These are phyloP conservation scores for Melaleuca alternifolia DNA, from an alignment of 345 rosid species.

Conservation along the genomic window DNA sequence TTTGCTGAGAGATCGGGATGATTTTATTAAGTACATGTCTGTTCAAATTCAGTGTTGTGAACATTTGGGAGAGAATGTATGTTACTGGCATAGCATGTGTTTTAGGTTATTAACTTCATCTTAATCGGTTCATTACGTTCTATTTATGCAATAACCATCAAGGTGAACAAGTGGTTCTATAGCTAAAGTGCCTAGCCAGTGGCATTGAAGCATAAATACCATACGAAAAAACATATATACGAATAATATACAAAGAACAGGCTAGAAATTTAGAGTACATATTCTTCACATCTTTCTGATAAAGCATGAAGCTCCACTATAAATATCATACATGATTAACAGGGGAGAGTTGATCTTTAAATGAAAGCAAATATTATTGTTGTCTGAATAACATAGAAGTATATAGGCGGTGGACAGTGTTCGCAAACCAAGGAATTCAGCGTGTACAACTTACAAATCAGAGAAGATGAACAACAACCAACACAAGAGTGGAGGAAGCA, in stretches of 20 bases:
- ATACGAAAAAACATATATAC: too few species aligned
- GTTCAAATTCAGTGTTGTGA: neutral
- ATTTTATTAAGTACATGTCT: neutral
- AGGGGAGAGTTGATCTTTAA: neutral
- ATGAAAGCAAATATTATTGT: neutral
- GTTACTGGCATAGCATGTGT: neutral
- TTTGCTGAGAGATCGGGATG: neutral
- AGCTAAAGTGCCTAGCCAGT: neutral
- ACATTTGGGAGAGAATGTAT: neutral
- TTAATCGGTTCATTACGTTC: neutral
- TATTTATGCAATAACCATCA: too few species aligned
- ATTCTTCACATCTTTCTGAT: neutral
- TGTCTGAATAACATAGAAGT: too few species aligned
- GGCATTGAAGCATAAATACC: neutral
- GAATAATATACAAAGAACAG: too few species aligned
- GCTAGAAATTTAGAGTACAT: too few species aligned
- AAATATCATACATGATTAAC: neutral
- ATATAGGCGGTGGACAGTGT: too few species aligned
- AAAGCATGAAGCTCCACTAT: neutral
- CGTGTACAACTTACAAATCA: too few species aligned
- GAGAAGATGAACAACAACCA: too few species aligned
- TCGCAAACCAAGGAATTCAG: too few species aligned
- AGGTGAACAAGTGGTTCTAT: too few species aligned
- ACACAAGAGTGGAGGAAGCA: too few species aligned
- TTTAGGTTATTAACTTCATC: too few species aligned